Conservation (phyloP, 1,139 yeast species). For the Magnusiomyces suaveolens region DNA sequence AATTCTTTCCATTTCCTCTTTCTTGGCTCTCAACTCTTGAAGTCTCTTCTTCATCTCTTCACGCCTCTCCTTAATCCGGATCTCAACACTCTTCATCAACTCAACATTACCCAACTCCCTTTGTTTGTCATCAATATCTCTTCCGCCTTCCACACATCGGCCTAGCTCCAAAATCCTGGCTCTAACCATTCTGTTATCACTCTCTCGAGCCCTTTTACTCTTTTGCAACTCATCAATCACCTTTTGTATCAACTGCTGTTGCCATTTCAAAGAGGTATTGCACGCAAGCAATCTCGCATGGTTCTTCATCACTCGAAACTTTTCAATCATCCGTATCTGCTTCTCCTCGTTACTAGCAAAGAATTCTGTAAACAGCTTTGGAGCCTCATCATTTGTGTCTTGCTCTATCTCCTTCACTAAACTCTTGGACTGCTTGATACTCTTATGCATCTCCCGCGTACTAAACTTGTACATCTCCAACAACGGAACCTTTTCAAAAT, state of each 20-base stretch:
- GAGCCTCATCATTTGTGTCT: background rate
- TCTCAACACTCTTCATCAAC: background rate
- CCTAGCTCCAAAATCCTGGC: background rate
- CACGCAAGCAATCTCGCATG: background rate
- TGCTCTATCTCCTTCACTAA: background rate
- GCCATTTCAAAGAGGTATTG: background rate
- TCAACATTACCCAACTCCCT: background rate
- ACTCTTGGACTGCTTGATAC: constrained; percentile 28
- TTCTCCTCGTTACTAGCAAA: background rate
- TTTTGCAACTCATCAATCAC: background rate
- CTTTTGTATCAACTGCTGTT: background rate
- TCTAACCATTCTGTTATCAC: background rate
- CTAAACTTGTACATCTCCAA: constrained; percentile 32
- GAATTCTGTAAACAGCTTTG: background rate
- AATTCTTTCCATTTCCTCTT: background rate
- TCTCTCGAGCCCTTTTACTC: background rate
- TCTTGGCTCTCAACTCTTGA: background rate
- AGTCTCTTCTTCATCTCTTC: background rate
- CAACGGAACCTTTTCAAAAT: constrained; percentile 26
- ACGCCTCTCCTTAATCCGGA: background rate
- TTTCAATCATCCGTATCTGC: background rate
- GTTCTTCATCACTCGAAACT: background rate
- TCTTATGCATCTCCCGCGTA: constrained; percentile 43
- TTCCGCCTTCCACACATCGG: background rate
- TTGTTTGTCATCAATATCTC: background rate